Evolutionary conservation across 192 early-diverging fungal species (phyloP), one percentile per base, ranked within the genome.

Genomic region (Phycomyces blakesleeanus): DNA sequence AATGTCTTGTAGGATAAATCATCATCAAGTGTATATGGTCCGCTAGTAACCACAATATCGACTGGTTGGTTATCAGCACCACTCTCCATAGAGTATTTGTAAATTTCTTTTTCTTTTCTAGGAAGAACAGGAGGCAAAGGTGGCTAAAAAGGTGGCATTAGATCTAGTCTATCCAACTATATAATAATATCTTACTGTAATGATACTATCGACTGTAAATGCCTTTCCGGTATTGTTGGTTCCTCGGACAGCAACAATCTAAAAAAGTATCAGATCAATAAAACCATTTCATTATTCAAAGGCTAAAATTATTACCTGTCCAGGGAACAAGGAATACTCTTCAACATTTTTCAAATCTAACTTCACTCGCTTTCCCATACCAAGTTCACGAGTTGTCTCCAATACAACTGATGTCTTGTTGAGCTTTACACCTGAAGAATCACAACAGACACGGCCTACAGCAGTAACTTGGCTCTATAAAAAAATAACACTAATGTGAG

Each of bases 21-120:
- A 53, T 89, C 87, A 8, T 83, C 82, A 26, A 95, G 67, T 9
- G 92, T 93, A 69, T 85, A 98, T 12, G 97, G 97, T 0, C 97
- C 97, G 1, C 87, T 74, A 6, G 93, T 89, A 12, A 91, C 72
- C 1, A 93, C 57, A 7, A 95, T 82, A 51, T 73, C 78, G 39
- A 73, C 47, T 38, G 73, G 76, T 25, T 69, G 68, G 9, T 75
- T 75, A 3, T 41, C 56, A 39, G n/a, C 51, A 10, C 51, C 27
- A 22, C 39, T 15, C n/a, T 47, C 50, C 38, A 67, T 57, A 16
- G 66, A 69, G 39, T 61, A 66, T 5, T 72, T 61, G 38, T 87
- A 83, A 21, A 85, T 72, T 10, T 63, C 57, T 12, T 58, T 39
- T 14, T 89, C 63, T 20, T 79, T 68, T 2, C 63, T 57, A 10